Conservation (phyloP, 2,329 filamentous ascomycete species). For the Talaromyces piceae region DNA sequence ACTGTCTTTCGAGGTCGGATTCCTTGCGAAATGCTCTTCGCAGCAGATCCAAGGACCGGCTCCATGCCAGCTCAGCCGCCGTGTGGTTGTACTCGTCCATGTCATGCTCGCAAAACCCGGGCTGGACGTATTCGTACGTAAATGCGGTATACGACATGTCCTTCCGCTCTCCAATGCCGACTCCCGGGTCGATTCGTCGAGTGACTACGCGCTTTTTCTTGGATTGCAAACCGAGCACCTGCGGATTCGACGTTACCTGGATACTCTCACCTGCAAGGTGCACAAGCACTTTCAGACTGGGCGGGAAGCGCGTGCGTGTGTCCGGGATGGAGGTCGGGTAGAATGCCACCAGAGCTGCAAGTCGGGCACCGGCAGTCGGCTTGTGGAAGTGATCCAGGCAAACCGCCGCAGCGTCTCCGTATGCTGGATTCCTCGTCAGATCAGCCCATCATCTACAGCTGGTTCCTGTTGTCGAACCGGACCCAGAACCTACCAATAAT, state of each 20-base stretch:
- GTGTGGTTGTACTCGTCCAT: conserved; percentile 60
- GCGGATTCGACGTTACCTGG: conserved; percentile 42
- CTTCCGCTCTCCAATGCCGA: conserved; percentile 42
- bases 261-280: conserved; percentile 49
- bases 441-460: neutral
- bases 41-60: conserved; percentile 54
- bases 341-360: conserved; percentile 56
- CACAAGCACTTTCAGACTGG: conserved; percentile 43
- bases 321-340: conserved; percentile 54
- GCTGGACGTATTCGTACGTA: conserved; percentile 48
- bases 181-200: conserved; percentile 44
- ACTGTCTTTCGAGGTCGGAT: conserved; percentile 27
- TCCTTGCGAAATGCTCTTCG: conserved; percentile 51
- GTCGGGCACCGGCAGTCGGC: conserved; percentile 44
- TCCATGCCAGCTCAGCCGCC: conserved; percentile 60
- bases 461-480: neutral
- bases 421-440: conserved; percentile 38
- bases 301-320: conserved; percentile 30
- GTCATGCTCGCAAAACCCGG: conserved; percentile 65
- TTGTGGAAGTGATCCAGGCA: conserved; percentile 53
- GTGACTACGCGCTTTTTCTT: conserved; percentile 40
- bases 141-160: conserved; percentile 34
- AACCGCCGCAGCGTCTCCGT: conserved; percentile 53
- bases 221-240: conserved; percentile 47
- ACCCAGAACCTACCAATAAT: conserved; percentile 49